These are phyloP conservation scores for Mitragyna speciosa DNA, from an alignment of 257 asterid genomes.

Conservation along the genomic window DNA sequence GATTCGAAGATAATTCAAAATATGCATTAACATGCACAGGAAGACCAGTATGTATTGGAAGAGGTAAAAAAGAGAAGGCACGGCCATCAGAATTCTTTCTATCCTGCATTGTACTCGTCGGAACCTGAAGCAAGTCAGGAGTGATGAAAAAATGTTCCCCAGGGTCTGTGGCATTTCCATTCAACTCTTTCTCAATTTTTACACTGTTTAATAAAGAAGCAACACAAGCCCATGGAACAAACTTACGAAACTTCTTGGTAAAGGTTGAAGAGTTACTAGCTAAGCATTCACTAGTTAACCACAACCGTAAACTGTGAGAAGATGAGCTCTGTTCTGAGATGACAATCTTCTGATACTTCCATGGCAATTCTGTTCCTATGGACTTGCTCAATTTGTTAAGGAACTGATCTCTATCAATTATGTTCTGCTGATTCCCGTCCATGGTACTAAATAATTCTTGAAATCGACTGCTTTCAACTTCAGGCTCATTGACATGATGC, in stretches of 20 bases:
- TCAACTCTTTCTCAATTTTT: conserved; percentile 37
- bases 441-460: conserved; percentile 67
- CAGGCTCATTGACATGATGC: conserved; percentile 60
- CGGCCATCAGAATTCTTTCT: conserved; percentile 70
- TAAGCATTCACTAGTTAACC: conserved; percentile 86
- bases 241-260: conserved; percentile 57
- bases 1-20: conserved; percentile 92
- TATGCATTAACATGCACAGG: conserved; percentile 91
- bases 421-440: conserved; percentile 55
- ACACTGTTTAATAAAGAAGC: conserved; percentile 67
- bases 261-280: conserved; percentile 47
- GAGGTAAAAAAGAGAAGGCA: conserved; percentile 93
- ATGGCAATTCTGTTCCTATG: conserved; percentile 51
- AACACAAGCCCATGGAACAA: conserved; percentile 88
- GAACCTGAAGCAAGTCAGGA: conserved; percentile 48
- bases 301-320: conserved; percentile 57
- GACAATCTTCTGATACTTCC: conserved; percentile 89
- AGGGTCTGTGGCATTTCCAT: conserved; percentile 29
- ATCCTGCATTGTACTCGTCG: conserved; percentile 38
- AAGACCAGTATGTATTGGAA: conserved; percentile 85
- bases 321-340: conserved; percentile 67
- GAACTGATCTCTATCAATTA: conserved; percentile 62
- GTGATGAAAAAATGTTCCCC: conserved; percentile 38
- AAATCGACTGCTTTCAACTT: conserved; percentile 53
- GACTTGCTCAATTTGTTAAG: conserved; percentile 65